Conservation (phyloP, 768 basidiomycete genomes). For the Suillus hirtellus region DNA sequence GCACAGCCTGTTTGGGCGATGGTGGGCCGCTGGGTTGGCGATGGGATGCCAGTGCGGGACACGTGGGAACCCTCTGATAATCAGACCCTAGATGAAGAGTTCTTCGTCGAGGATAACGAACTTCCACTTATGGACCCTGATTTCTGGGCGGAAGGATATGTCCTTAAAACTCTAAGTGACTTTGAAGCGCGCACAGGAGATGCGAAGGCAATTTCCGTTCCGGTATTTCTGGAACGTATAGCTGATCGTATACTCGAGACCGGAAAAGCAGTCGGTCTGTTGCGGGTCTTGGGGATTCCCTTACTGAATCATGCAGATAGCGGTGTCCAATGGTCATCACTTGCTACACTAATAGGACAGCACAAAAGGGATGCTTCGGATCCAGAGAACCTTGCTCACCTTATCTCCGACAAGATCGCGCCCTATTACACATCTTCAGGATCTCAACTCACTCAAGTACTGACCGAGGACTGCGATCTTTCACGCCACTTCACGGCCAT, state of each 20-base stretch:
- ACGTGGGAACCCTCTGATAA: conserved; percentile 27
- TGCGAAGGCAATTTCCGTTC: conserved; percentile 37
- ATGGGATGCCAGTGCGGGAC: conserved; percentile 62
- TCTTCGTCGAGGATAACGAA: conserved; percentile 77
- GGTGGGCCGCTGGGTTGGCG: conserved; percentile 68
- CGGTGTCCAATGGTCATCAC: conserved; percentile 42
- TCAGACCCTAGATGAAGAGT: conserved; percentile 61
- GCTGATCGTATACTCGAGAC: conserved; percentile 60
- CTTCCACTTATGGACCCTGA: conserved; percentile 67
- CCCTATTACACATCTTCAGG: conserved; percentile 56
- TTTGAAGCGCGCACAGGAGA: conserved; percentile 27
- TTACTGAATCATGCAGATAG: conserved; percentile 26
- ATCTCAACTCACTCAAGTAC: conserved; percentile 51
- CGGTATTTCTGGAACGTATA: conserved; percentile 62
- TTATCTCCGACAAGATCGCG: conserved; percentile 65
- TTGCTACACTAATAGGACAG: conserved; percentile 40
- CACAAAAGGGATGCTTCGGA: conserved; percentile 44
- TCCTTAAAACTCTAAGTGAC: conserved; percentile 44
- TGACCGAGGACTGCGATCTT: conserved; percentile 67
- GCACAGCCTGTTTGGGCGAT: conserved; percentile 76
- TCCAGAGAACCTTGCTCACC: conserved; percentile 57
- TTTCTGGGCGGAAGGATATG: conserved; percentile 78
- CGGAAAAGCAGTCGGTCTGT: conserved; percentile 76
- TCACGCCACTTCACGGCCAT: conserved; percentile 62
- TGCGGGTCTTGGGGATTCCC: conserved; percentile 51